Evolutionary conservation across 2,329 filamentous ascomycete species (phyloP).

Genomic region (Dactylonectria estremocensis): DNA sequence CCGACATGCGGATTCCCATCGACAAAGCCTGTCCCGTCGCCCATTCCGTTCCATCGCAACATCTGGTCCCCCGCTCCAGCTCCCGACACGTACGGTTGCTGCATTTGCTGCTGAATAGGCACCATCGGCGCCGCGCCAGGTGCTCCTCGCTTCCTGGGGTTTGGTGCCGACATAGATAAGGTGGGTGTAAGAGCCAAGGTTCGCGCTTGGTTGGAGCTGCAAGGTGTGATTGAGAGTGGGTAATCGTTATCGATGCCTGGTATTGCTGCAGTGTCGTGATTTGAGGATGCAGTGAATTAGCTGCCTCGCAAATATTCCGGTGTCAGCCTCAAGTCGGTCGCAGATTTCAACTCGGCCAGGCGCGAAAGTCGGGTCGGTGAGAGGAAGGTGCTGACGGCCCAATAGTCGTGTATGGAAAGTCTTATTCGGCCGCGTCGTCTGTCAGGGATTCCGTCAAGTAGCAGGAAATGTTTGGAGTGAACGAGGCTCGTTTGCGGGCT

Average conservation of each 20-base stretch:
- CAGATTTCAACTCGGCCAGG: constrained; percentile 23
- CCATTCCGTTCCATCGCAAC: constrained; percentile 61
- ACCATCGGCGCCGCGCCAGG: constrained; percentile 78
- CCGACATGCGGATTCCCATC: constrained; percentile 53
- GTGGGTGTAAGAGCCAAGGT: constrained; percentile 7
- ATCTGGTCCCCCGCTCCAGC: constrained; percentile 64
- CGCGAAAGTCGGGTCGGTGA: constrained; percentile 20
- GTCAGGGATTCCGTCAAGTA: background rate
- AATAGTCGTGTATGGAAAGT: constrained; percentile 6
- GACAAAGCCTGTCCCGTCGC: constrained; percentile 56
- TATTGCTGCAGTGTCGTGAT: constrained; percentile 32
- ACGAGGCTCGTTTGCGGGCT: constrained; percentile 8
- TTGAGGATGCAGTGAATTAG: constrained; percentile 30
- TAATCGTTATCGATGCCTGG: constrained; percentile 40
- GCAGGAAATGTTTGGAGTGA: background rate
- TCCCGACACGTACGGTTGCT: constrained; percentile 62
- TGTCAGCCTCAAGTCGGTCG: constrained; percentile 13
- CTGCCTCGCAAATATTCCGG: constrained; percentile 24
- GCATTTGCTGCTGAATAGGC: constrained; percentile 67
- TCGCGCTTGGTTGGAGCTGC: constrained; percentile 34
- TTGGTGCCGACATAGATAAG: constrained; percentile 63
- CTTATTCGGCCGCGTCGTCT: constrained; percentile 1
- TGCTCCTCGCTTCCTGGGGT: constrained; percentile 80
- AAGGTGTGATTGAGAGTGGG: constrained; percentile 22
- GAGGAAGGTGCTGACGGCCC: constrained; percentile 12